phyloP scores from a whole-genome alignment of 306 rosid species.

The Malus asiatica region DNA sequence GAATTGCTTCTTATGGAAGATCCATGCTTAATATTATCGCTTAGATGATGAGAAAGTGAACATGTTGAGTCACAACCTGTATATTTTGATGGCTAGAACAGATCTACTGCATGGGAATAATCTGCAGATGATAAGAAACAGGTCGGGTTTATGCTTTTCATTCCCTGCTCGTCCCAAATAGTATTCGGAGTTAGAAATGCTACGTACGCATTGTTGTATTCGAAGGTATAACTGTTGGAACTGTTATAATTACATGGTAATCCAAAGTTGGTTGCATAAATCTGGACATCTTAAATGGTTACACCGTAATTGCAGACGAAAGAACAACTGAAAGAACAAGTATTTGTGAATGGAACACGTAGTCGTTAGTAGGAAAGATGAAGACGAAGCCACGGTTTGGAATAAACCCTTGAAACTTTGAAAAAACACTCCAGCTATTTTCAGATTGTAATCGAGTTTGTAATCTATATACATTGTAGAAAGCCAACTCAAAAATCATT shows the following conservation, averaged over 20 bases:
- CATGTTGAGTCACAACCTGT: slow-evolving; percentile 15
- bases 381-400: not conserved
- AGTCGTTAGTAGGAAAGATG: not conserved
- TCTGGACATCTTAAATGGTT: not conserved
- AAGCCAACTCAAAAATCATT: slow-evolving; percentile 14
- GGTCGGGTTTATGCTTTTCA: not conserved
- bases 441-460: not conserved
- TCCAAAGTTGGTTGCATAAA: not conserved
- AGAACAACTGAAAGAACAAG: not conserved
- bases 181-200: not conserved
- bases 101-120: not conserved
- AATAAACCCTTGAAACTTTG: not conserved
- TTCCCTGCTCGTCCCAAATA: not conserved
- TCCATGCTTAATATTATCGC: slow-evolving; percentile 19
- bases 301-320: not conserved
- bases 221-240: not conserved
- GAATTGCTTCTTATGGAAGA: slow-evolving; percentile 14
- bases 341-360: not conserved
- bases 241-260: not conserved
- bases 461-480: not conserved
- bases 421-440: not conserved
- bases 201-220: not conserved
- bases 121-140: not conserved
- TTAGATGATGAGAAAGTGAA: slow-evolving; percentile 12
- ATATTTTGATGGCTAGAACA: slow-evolving; percentile 3